A percentile compares a stretch with the other conserved stretches of the same genome.
These are phyloP conservation scores for Aurifilum marmelostoma DNA, from an alignment of 2,329 filamentous ascomycete species.

Conservation along the genomic window DNA sequence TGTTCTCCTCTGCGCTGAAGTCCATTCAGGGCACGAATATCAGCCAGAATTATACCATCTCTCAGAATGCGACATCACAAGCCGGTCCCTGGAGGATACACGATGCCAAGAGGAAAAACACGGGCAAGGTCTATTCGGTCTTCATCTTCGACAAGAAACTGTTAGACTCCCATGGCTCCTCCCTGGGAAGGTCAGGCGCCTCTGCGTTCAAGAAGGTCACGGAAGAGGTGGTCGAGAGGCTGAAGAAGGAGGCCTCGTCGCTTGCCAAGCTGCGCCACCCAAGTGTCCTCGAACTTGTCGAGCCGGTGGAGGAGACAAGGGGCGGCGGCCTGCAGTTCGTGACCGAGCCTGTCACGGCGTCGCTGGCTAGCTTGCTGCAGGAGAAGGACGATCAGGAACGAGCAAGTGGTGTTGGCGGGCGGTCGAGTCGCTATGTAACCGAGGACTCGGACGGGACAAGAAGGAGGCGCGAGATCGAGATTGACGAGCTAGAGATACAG, in stretches of 20 bases:
- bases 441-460: constrained; percentile 76
- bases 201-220: constrained; percentile 76
- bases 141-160: constrained; percentile 94
- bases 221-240: constrained; percentile 86
- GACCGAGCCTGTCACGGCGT: constrained; percentile 87
- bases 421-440: constrained; percentile 78
- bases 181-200: constrained; percentile 62
- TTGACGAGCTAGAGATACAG: constrained; percentile 96
- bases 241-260: constrained; percentile 90
- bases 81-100: constrained; percentile 97
- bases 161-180: constrained; percentile 69
- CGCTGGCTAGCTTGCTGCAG: constrained; percentile 77
- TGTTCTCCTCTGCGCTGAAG: constrained; percentile 94
- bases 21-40: constrained; percentile 92
- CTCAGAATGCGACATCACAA: constrained; percentile 72
- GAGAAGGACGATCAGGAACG: constrained; percentile 90
- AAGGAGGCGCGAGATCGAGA: constrained; percentile 80
- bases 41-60: constrained; percentile 84
- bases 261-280: constrained; percentile 89
- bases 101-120: constrained; percentile 96
- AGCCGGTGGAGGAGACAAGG: constrained; percentile 93
- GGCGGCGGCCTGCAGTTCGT: constrained; percentile 93
- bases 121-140: constrained; percentile 83
- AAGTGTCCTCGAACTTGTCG: constrained; percentile 86
- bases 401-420: constrained; percentile 66